Percentiles rank a stretch among this genome's conserved stretches.
Conservation (phyloP, 2,329 filamentous ascomycete genomes). For the Sporothrix luriei region DNA sequence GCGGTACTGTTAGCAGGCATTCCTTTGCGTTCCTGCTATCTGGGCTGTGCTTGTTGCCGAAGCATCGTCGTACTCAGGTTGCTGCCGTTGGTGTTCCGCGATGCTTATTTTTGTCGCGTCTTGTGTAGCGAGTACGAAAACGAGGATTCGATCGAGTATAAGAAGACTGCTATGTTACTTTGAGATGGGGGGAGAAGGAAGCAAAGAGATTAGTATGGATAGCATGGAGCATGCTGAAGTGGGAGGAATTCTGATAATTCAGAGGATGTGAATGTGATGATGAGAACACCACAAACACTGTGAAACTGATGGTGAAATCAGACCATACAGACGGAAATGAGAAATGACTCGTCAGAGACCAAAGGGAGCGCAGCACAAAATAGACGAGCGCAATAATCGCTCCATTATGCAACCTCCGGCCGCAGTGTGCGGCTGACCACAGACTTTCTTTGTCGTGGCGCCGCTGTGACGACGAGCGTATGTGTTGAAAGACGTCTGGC, state of each 20-base stretch:
- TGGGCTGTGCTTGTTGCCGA: background rate
- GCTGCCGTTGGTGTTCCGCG: background rate
- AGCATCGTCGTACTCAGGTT: background rate
- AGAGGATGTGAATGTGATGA: background rate
- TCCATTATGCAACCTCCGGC: slow-evolving; percentile 28
- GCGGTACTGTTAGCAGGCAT: background rate
- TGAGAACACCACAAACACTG: background rate
- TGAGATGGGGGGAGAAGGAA: background rate
- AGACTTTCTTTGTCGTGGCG: slow-evolving; percentile 4
- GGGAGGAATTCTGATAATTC: background rate
- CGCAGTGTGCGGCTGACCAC: slow-evolving; percentile 24
- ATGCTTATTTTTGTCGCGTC: background rate
- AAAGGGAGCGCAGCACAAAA: background rate
- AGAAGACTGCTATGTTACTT: background rate
- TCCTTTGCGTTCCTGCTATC: background rate
- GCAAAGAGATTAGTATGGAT: background rate
- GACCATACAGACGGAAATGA: background rate
- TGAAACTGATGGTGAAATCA: background rate
- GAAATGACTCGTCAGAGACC: background rate
- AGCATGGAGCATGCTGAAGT: background rate
- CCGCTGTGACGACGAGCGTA: slow-evolving; percentile 2
- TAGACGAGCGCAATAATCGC: slow-evolving; percentile 24
- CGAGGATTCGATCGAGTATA: background rate
- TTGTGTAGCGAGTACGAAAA: slow-evolving; percentile 1
- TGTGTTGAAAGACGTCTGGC: background rate